phyloP scores from a whole-genome alignment of 2,329 filamentous ascomycete genomes.

The Pseudogymnoascus destructans region DNA sequence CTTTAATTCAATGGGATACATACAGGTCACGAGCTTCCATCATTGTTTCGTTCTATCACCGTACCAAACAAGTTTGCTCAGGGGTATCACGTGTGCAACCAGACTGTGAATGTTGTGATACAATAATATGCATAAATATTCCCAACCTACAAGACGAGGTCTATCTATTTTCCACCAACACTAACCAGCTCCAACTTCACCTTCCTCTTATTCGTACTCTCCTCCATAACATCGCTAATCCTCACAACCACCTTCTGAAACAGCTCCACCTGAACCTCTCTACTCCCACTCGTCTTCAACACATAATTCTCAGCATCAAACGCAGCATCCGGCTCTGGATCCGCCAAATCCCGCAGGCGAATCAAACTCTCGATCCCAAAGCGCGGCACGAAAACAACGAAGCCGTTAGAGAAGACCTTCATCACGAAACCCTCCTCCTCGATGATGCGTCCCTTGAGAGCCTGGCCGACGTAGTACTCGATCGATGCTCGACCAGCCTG shows the following conservation, averaged over 20 bases:
- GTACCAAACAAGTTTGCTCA: background rate
- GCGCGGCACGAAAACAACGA: conserved; percentile 87
- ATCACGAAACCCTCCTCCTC: conserved; percentile 93
- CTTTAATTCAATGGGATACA: background rate
- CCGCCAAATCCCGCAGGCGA: conserved; percentile 67
- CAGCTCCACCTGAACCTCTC: conserved; percentile 55
- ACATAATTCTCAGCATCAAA: conserved; percentile 82
- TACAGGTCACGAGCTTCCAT: too few species aligned
- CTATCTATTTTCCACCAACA: conserved; percentile 10
- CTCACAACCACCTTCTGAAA: conserved; percentile 86
- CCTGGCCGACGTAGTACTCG: conserved; percentile 96
- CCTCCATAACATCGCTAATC: conserved; percentile 87
- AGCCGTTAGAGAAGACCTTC: conserved; percentile 94
- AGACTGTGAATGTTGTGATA: background rate
- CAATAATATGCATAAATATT: background rate
- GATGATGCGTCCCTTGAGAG: conserved; percentile 61
- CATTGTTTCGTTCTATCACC: background rate
- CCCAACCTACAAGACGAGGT: background rate
- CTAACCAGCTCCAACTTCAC: conserved; percentile 59
- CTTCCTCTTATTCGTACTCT: conserved; percentile 88
- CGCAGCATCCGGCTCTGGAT: conserved; percentile 62
- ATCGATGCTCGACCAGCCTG: conserved; percentile 88
- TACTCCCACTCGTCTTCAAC: conserved; percentile 46
- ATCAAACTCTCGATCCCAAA: conserved; percentile 95
- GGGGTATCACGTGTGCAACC: background rate